Percentiles rank a stretch among this genome's conserved stretches.
phyloP scores from a whole-genome alignment of 106 monocot species.

The Amphibolis antarctica region DNA sequence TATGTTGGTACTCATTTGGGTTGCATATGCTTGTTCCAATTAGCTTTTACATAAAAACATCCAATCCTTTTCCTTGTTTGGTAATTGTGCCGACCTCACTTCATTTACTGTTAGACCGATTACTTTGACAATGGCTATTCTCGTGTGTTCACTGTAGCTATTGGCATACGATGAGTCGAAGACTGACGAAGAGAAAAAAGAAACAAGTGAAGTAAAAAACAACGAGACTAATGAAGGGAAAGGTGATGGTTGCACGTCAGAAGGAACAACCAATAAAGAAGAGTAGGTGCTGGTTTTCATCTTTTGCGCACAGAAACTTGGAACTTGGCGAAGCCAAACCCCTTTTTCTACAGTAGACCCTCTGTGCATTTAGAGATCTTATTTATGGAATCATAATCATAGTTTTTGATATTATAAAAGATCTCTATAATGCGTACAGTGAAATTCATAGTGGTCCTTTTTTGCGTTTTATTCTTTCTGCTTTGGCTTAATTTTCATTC shows the following conservation, averaged over 20 bases:
- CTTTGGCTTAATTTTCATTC: too few species aligned
- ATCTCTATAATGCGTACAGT: too few species aligned
- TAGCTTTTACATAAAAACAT: too few species aligned
- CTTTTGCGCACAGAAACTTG: neutral
- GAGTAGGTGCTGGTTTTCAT: neutral
- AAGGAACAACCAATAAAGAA: neutral
- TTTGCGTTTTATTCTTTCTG: too few species aligned
- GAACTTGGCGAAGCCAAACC: neutral
- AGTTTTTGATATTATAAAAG: too few species aligned
- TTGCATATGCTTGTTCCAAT: too few species aligned
- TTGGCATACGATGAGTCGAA: slow-evolving; percentile 1
- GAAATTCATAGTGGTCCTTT: too few species aligned
- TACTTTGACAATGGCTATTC: neutral
- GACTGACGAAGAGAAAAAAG: neutral
- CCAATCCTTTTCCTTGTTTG: neutral
- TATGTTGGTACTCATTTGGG: too few species aligned
- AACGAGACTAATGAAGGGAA: neutral
- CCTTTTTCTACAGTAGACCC: too few species aligned
- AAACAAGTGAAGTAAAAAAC: too few species aligned
- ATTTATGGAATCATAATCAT: too few species aligned
- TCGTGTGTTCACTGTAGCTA: neutral
- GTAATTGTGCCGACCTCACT: neutral
- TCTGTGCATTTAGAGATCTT: too few species aligned
- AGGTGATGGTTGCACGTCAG: neutral
- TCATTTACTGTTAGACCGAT: neutral